phyloP scores from a whole-genome alignment of 2,329 filamentous ascomycete genomes.

The Pezicula rhizophila region DNA sequence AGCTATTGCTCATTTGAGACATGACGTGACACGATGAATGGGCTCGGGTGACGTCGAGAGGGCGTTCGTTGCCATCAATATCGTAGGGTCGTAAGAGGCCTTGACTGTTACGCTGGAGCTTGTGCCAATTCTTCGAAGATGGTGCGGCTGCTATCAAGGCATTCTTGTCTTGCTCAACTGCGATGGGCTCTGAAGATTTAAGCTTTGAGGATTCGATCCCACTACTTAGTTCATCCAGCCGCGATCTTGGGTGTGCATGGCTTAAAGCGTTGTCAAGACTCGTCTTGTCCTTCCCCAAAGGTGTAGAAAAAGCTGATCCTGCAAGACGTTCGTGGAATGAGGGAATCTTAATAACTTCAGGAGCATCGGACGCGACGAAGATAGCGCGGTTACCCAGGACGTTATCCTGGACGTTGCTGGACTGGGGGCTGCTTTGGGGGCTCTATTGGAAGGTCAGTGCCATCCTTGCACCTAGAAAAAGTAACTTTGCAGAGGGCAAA shows the following conservation, averaged over 20 bases:
- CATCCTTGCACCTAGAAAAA: constrained; percentile 2
- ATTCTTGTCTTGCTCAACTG: no score
- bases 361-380: not conserved
- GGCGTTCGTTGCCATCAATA: not conserved
- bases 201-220: no score
- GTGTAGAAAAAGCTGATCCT: no score
- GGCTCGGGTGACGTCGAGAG: not conserved
- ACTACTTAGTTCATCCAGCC: no score
- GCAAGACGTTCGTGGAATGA: no score
- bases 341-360: no score
- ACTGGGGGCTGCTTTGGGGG: not conserved
- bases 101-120: not conserved
- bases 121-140: not conserved
- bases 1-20: not conserved
- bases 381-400: not conserved
- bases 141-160: no score
- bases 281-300: no score
- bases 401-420: not conserved
- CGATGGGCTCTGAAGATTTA: no score
- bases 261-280: no score
- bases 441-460: constrained; percentile 2
- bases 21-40: not conserved
- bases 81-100: not conserved
- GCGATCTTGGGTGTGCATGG: no score
- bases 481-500: constrained; percentile 3